Conservation (phyloP, 495 filamentous ascomycete genomes). For the Talaromyces nanjingensis region DNA sequence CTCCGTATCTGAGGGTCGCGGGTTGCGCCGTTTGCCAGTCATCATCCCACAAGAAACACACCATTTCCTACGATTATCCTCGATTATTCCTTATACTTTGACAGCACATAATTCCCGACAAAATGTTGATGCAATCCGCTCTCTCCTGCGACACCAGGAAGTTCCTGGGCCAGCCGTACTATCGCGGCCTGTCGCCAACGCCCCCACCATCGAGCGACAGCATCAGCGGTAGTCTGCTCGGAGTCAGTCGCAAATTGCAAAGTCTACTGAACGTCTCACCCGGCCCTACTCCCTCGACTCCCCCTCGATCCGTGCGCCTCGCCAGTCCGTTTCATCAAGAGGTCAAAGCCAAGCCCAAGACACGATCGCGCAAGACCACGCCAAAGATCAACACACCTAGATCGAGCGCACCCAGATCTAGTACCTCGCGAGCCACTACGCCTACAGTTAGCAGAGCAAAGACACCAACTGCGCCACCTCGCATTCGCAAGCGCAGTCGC, state of each 20-base stretch:
- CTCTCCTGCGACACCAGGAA: constrained; percentile 61
- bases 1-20: constrained; percentile 7
- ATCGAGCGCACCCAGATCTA: neutral
- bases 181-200: constrained; percentile 57
- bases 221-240: constrained; percentile 52
- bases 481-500: constrained; percentile 56
- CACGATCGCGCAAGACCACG: constrained; percentile 34
- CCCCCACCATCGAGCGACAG: constrained; percentile 50
- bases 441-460: constrained; percentile 20
- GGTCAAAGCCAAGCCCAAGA: constrained; percentile 44
- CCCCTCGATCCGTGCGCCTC: constrained; percentile 37
- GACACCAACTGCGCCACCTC: constrained; percentile 36
- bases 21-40: neutral
- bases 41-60: neutral
- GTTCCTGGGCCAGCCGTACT: constrained; percentile 32
- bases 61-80: neutral
- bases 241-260: constrained; percentile 65
- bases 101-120: neutral
- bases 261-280: constrained; percentile 50
- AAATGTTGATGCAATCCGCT: constrained; percentile 67
- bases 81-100: too few relatives aligned
- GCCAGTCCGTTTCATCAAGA: constrained; percentile 40
- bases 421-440: neutral
- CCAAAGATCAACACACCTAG: constrained; percentile 11
- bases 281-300: constrained; percentile 29